phyloP scores from a whole-genome alignment of 139 green algal genomes.

The Pedinophyceae sp. region DNA sequence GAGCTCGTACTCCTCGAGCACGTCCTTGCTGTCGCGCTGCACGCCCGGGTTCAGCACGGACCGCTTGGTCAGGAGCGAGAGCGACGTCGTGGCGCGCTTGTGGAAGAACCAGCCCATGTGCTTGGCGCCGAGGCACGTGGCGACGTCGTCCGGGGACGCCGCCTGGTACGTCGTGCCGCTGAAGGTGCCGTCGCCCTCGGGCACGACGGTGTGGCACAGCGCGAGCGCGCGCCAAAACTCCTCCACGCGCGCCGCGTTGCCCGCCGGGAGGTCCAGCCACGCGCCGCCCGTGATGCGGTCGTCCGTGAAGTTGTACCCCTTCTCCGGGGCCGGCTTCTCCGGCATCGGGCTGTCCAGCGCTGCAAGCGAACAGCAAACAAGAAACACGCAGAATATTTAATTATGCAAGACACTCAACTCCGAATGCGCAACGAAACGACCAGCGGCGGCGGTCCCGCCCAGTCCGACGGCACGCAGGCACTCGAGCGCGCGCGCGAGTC shows the following conservation, averaged over 20 bases:
- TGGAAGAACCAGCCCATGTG: constrained; percentile 54
- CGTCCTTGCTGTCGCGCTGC: constrained; percentile 13
- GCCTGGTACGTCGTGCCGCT: constrained; percentile 42
- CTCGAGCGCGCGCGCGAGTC: no score
- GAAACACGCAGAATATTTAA: no score
- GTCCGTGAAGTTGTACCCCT: constrained; percentile 66
- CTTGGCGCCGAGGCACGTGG: constrained; percentile 57
- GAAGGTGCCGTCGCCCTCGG: constrained; percentile 16
- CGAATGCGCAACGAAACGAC: no score
- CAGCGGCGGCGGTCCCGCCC: no score
- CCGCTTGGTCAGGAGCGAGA: constrained; percentile 5
- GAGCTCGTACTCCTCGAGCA: constrained; percentile 23
- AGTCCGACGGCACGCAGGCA: no score
- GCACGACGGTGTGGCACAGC: constrained; percentile 65
- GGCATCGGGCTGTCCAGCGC: no score
- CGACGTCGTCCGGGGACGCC: constrained; percentile 69
- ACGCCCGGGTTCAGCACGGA: constrained; percentile 1
- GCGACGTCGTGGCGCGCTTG: constrained; percentile 5
- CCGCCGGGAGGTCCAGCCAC: constrained; percentile 30
- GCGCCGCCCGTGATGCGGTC: constrained; percentile 40
- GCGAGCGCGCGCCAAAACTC: constrained; percentile 59
- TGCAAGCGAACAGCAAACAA: no score
- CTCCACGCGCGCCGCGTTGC: constrained; percentile 11
- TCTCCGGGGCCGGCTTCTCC: no score
- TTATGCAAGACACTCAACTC: no score